Evolutionary conservation across 805 yeast genomes (phyloP), one percentile per base, ranked within the genome.

Genomic region (Saturnispora serradocipensis): DNA sequence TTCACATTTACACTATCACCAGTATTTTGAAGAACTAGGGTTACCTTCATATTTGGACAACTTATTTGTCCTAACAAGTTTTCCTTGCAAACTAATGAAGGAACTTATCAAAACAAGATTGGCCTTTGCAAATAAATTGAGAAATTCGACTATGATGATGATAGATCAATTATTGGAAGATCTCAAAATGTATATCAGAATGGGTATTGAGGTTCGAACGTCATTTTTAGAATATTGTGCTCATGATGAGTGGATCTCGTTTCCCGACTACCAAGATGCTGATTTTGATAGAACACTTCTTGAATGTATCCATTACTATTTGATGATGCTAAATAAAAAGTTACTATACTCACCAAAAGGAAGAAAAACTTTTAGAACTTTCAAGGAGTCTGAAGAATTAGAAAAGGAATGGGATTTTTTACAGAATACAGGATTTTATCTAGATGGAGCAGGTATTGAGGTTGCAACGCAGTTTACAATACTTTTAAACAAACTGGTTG

Each of bases 151-250:
- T 0, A 80, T 90, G 81, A 86, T 88, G 89, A 87, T 88, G 83
- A 87, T 93, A 58, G 99, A 93, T 66, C 97, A 91, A 67, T 84
- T 88, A 77, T 78, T 91, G 54, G 89, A 81, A 45, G 96, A 88
- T 64, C 85, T 91, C 63, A 82, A 82, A 58, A 76, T 82, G 2
- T 88, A 88, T 63, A 78, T 91, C 52, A 76, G 78, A 46, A 71
- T 89, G 34, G 90, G 96, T 0, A 73, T 88, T 16, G 85, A 81
- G 56, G 78, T 89, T 48, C 83, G 88, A 62, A 79, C 78, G 52
- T 80, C 88, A 0, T 76, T 84, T 45, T 67, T 74, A 27, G 82
- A 78, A 46, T 84, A 81, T 58, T 74, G 80, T 57, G 79, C 86
- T 0, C 77, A 74, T 45, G 77, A 73, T 43, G 83, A 82, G 4